Base-by-base conservation (phyloP, 768 basidiomycete species). In the Asterophora lycoperdoides region DNA sequence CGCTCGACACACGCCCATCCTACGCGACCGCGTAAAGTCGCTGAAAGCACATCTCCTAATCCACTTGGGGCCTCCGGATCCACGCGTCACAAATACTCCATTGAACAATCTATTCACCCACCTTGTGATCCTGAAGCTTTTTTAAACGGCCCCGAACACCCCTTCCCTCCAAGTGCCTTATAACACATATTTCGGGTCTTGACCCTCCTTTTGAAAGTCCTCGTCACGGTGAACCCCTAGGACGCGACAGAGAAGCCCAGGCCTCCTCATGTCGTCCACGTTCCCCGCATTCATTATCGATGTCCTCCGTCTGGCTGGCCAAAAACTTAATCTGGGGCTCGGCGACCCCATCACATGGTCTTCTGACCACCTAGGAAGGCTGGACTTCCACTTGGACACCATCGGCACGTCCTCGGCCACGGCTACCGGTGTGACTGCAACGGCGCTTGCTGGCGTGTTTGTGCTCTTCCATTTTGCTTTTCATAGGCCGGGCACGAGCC, bases 311-410 rank as follows among this genome's bases (percentile, higher is more conserved):
- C 30, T 49, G 28, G 55, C 48, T 18, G 51, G 26, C 4, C 28
- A n/a, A 32, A 46, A 34, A 34, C 19, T 23, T 23, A 3, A 23
- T 23, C 23, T 55, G 13, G 54, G 51, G 7, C 18, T 49, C 7
- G 40, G 43, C 6, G 36, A 37, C 0, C 34, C 45, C n/a, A 8
- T 50, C 48, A 51, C 49, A 44, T 55, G 54, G 54, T 44, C 49
- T 10, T 44, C 44, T 39, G 40, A 46, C 29, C 38, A 15, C 35
- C 3, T 23, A 6, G 23, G n/a, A n/a, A n/a, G 23, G 23, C 23
- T 23, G 23, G 6, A 6, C 6, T n/a, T n/a, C n/a, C n/a, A n/a
- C n/a, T 23, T 23, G 6, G 23, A 23, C 23, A 23, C 23, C n/a
- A n/a, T n/a, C n/a, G n/a, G 29, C 6, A 5, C 29, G 6, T 29